Conservation (phyloP, 2,329 filamentous ascomycete genomes). For the Phaeophleospora eucalypticola region DNA sequence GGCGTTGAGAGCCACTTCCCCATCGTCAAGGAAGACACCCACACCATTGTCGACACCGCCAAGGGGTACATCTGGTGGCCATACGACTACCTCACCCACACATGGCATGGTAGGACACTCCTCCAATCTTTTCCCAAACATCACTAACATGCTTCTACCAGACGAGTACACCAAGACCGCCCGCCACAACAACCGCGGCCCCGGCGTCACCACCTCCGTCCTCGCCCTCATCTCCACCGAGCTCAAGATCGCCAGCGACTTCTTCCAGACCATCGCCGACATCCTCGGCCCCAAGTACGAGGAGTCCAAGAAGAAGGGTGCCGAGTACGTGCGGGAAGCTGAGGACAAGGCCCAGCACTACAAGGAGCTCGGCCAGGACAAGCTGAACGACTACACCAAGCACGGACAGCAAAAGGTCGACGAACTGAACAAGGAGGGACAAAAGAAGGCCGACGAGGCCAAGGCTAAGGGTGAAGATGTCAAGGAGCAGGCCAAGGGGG, state of each 20-base stretch:
- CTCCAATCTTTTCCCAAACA: background rate
- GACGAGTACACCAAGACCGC: conserved; percentile 38
- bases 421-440: conserved; percentile 25
- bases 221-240: conserved; percentile 34
- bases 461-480: conserved; percentile 28
- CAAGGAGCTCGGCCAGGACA: conserved; percentile 25
- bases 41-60: conserved; percentile 54
- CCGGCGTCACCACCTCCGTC: conserved; percentile 26
- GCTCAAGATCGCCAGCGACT: conserved; percentile 32
- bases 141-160: conserved; percentile 15
- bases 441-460: conserved; percentile 27
- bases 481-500: conserved; percentile 26
- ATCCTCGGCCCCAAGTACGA: conserved; percentile 33
- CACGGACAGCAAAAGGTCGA: conserved; percentile 27
- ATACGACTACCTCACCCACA: conserved; percentile 31
- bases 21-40: conserved; percentile 52
- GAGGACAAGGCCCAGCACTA: conserved; percentile 27
- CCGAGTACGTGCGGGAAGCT: conserved; percentile 25
- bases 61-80: conserved; percentile 61
- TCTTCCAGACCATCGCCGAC: conserved; percentile 31
- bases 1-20: conserved; percentile 52
- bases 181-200: conserved; percentile 29
- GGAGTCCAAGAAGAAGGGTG: conserved; percentile 33
- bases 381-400: conserved; percentile 23
- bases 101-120: conserved; percentile 29